Evolutionary conservation across 169 alveolate genomes (phyloP).

Genomic region (Plasmodium inui): DNA sequence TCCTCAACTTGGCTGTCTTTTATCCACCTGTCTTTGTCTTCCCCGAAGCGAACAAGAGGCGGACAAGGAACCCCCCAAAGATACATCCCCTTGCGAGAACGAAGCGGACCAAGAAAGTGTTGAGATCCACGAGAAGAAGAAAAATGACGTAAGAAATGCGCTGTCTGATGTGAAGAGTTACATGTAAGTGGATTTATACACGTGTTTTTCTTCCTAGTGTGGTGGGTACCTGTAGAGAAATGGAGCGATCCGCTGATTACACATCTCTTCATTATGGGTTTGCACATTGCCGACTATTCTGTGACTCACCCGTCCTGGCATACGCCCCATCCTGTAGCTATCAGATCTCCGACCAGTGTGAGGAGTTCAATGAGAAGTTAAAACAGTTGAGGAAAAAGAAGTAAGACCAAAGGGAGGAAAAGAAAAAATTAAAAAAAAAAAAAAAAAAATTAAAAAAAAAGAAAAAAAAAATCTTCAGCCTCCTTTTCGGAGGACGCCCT

Average conservation of each 20-base stretch:
- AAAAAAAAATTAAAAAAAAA: constrained; percentile 3
- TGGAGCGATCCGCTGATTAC: background rate
- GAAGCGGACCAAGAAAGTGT: background rate
- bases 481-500: background rate
- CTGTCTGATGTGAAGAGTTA: constrained; percentile 26
- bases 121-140: constrained; percentile 33
- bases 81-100: background rate
- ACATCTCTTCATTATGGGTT: background rate
- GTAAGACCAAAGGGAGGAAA: constrained; percentile 1
- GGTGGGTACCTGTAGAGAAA: background rate
- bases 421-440: background rate
- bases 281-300: background rate
- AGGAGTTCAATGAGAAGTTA: constrained; percentile 51
- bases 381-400: constrained; percentile 24
- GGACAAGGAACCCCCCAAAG: background rate
- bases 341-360: constrained; percentile 49
- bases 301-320: background rate
- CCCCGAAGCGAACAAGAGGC: constrained; percentile 11
- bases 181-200: constrained; percentile 3
- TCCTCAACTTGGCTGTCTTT: background rate
- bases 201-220: background rate
- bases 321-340: constrained; percentile 4
- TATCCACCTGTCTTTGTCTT: background rate
- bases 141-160: constrained; percentile 23
- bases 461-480: background rate